A percentile compares a stretch with the other conserved stretches of the same genome.
Evolutionary conservation across 345 rosid genomes (phyloP).

Genomic region (Streptanthus diversifolius): DNA sequence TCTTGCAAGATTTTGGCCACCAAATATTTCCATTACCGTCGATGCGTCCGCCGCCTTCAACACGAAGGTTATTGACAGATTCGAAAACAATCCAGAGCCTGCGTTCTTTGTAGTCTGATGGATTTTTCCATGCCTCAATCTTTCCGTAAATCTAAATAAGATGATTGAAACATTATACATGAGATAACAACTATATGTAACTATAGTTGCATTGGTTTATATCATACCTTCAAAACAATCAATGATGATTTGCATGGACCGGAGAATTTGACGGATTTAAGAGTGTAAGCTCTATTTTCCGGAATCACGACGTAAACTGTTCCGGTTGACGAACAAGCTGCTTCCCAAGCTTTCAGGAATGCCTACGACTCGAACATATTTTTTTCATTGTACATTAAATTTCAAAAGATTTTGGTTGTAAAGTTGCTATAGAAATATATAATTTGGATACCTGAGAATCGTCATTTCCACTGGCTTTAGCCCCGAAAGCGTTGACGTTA

Average conservation of each 20-base stretch:
- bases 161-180: not conserved
- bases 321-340: slow-evolving; percentile 56
- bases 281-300: slow-evolving; percentile 42
- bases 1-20: slow-evolving; percentile 91
- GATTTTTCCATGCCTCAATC: slow-evolving; percentile 51
- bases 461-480: slow-evolving; percentile 53
- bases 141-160: slow-evolving; percentile 60
- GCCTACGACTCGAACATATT: slow-evolving; percentile 39
- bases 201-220: not conserved
- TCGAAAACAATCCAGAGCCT: slow-evolving; percentile 60
- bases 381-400: not conserved
- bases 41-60: slow-evolving; percentile 85
- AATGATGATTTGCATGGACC: slow-evolving; percentile 75
- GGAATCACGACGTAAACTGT: slow-evolving; percentile 51
- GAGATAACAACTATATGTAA: not conserved
- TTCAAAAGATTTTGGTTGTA: not conserved
- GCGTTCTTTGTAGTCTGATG: slow-evolving; percentile 50
- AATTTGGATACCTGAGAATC: slow-evolving; percentile 47
- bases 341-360: slow-evolving; percentile 55
- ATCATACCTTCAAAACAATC: slow-evolving; percentile 55
- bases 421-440: not conserved
- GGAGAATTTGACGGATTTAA: slow-evolving; percentile 62
- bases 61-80: slow-evolving; percentile 46
- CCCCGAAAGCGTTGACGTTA: slow-evolving; percentile 52
- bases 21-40: slow-evolving; percentile 76